Percentiles rank a stretch among this genome's conserved stretches.
Evolutionary conservation across 352 stramenopile genomes (phyloP).

Genomic region (Phytopythium mirpurense): DNA sequence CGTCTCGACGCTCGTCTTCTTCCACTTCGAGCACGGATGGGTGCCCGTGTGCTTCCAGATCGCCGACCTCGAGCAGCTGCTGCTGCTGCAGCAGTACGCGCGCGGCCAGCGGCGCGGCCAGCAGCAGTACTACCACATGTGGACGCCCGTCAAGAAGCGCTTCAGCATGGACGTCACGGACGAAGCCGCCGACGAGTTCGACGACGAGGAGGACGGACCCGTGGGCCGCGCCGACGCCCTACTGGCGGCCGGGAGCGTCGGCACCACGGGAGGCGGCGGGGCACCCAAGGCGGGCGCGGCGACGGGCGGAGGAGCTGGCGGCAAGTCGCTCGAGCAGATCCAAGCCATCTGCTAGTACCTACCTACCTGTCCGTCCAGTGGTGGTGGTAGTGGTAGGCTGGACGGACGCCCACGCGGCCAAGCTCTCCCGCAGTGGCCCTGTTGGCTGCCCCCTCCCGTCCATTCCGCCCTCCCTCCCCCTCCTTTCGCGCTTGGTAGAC

Average conservation of each 20-base stretch:
- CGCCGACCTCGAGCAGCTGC: conserved; percentile 18
- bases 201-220: conserved; percentile 23
- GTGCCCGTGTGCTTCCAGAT: conserved; percentile 44
- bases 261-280: conserved; percentile 7
- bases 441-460: too few species aligned
- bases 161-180: conserved; percentile 53
- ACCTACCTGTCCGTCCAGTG: too few species aligned
- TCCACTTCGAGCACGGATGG: conserved; percentile 77
- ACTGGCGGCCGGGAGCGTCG: conserved; percentile 3
- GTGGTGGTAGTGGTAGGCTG: too few species aligned
- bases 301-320: not conserved
- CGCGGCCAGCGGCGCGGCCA: conserved; percentile 17
- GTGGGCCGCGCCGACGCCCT: conserved; percentile 16
- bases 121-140: conserved; percentile 16
- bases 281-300: conserved; percentile 4
- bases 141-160: conserved; percentile 24
- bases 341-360: conserved; percentile 32
- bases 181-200: conserved; percentile 32
- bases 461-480: too few species aligned
- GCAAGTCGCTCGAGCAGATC: conserved; percentile 24
- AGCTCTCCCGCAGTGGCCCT: too few species aligned
- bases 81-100: conserved; percentile 27
- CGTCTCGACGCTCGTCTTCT: conserved; percentile 65
- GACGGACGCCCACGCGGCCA: too few species aligned
- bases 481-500: too few species aligned